A percentile compares a stretch with the other conserved stretches of the same genome.
These are phyloP conservation scores for Candida gorgasii DNA, from an alignment of 805 yeast species.

Conservation along the genomic window DNA sequence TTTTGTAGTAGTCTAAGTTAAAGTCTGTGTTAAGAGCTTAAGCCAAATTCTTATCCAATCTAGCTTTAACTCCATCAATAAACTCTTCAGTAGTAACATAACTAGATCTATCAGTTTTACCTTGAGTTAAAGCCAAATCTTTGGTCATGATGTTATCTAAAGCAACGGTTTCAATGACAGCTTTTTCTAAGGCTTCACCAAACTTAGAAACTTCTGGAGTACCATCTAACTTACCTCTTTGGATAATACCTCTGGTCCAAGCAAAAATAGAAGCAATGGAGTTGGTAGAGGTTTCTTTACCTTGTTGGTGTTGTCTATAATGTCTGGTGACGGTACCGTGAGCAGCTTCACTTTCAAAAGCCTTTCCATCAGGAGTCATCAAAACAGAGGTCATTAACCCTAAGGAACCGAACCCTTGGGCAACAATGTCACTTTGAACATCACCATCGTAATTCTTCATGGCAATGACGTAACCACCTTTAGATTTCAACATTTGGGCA, in stretches of 20 bases:
- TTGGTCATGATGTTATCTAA: slow-evolving; percentile 91
- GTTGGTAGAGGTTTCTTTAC: slow-evolving; percentile 95
- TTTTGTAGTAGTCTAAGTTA: too few relatives aligned
- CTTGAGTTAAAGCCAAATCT: slow-evolving; percentile 88
- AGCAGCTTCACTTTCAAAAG: slow-evolving; percentile 97
- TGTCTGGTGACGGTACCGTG: slow-evolving; percentile 99
- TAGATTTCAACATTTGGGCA: slow-evolving; percentile 95
- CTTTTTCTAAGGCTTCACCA: slow-evolving; percentile 76
- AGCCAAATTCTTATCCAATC: slow-evolving; percentile 47
- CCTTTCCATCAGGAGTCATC: slow-evolving; percentile 94
- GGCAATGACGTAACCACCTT: slow-evolving; percentile 93
- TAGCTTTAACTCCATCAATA: slow-evolving; percentile 74
- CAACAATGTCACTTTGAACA: slow-evolving; percentile 94
- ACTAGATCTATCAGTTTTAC: slow-evolving; percentile 76
- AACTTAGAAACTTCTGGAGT: slow-evolving; percentile 85
- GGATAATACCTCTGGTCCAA: slow-evolving; percentile 91
- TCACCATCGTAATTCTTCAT: slow-evolving; percentile 98
- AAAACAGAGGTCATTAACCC: slow-evolving; percentile 98
- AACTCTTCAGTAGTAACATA: slow-evolving; percentile 93
- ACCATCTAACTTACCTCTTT: slow-evolving; percentile 85
- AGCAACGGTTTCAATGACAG: slow-evolving; percentile 83
- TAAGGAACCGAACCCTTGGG: slow-evolving; percentile 96
- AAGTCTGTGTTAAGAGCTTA: too few relatives aligned
- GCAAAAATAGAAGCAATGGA: slow-evolving; percentile 97
- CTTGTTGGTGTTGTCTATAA: slow-evolving; percentile 93